A percentile compares a stretch with the other conserved stretches of the same genome.
Conservation (phyloP, 2,329 filamentous ascomycete species). For the Ophiostoma sp. region DNA sequence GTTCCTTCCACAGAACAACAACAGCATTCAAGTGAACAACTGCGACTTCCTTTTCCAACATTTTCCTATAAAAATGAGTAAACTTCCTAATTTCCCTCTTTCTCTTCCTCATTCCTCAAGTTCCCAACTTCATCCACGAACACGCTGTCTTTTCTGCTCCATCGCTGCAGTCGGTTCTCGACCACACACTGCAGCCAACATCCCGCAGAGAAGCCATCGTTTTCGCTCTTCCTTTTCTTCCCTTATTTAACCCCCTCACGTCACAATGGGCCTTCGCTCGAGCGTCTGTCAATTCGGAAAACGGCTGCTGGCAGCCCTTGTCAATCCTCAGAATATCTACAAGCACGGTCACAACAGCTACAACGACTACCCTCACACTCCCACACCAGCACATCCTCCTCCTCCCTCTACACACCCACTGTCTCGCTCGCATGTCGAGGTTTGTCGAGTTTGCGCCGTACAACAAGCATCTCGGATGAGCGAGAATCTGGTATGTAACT, state of each 20-base stretch:
- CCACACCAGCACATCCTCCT: neutral
- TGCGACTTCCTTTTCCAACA: neutral
- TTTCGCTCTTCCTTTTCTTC: neutral
- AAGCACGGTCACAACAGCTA: neutral
- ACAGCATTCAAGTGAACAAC: neutral
- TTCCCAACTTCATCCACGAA: neutral
- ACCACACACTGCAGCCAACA: neutral
- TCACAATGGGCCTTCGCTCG: slow-evolving; percentile 1
- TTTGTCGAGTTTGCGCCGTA: slow-evolving; percentile 11
- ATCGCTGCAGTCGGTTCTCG: neutral
- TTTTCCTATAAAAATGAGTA: neutral
- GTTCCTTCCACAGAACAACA: neutral
- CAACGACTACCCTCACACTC: neutral
- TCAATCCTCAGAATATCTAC: neutral
- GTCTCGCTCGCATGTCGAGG: neutral
- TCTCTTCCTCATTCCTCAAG: neutral
- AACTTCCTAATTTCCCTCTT: neutral
- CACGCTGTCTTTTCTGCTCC: neutral
- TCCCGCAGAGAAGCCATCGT: neutral
- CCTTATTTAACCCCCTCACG: neutral
- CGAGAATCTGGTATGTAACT: slow-evolving; percentile 31
- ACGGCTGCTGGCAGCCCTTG: slow-evolving; percentile 2
- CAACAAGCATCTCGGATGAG: neutral
- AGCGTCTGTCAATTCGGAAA: neutral
- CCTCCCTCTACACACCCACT: neutral